phyloP scores from a whole-genome alignment of 2,329 filamentous ascomycete genomes.

The Colletotrichum sublineola region DNA sequence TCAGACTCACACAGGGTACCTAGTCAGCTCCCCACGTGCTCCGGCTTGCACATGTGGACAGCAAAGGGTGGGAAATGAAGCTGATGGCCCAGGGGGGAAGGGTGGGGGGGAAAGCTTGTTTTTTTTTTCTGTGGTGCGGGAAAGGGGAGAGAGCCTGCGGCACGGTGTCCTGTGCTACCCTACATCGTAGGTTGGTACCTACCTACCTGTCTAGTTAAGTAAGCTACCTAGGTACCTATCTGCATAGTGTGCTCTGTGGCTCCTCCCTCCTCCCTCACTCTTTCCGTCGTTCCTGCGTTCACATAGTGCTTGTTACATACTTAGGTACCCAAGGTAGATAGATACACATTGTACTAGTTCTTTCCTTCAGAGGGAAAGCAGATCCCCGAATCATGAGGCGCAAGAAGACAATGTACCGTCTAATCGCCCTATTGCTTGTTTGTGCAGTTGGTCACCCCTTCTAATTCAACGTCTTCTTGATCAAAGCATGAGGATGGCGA shows the following conservation, averaged over 20 bases:
- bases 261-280: not conserved
- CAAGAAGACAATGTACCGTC: constrained; percentile 27
- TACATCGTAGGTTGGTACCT: too few species aligned
- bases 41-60: constrained; percentile 24
- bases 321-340: too few species aligned
- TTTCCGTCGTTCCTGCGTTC: not conserved
- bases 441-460: not conserved
- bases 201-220: too few species aligned
- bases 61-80: constrained; percentile 32
- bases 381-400: constrained; percentile 24
- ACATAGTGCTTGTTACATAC: too few species aligned
- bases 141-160: constrained; percentile 15
- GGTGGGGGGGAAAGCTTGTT: constrained; percentile 39
- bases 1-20: constrained; percentile 32
- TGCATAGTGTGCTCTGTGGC: too few species aligned
- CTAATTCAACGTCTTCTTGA: not conserved
- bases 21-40: constrained; percentile 35
- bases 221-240: too few species aligned
- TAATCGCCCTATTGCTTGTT: constrained; percentile 6
- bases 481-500: constrained; percentile 12
- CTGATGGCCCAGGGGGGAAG: constrained; percentile 7
- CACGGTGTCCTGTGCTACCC: not conserved
- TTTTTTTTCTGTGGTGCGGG: constrained; percentile 17
- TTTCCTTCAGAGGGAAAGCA: not conserved
- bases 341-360: too few species aligned